Percentiles rank a stretch among this genome's conserved stretches.
phyloP scores from a whole-genome alignment of 2,329 filamentous ascomycete species.

The Decorospora gaudefroyi region DNA sequence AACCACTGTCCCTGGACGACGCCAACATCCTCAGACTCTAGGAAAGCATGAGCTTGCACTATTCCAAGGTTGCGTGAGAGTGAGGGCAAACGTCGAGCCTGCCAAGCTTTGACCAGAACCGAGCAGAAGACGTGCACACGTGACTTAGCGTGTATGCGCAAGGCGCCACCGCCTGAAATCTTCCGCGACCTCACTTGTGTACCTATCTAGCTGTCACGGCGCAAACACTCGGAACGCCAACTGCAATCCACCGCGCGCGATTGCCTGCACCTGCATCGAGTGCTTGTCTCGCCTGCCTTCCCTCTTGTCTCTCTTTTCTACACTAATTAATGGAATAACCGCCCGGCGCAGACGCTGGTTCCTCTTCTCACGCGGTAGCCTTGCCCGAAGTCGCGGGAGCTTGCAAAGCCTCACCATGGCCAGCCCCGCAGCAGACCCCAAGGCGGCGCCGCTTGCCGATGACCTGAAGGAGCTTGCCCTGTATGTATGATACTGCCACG shows the following conservation, averaged over 20 bases:
- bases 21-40: too few relatives aligned
- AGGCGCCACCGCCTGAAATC: constrained; percentile 25
- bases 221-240: constrained; percentile 19
- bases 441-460: constrained; percentile 41
- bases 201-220: constrained; percentile 16
- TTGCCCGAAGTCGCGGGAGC: constrained; percentile 24
- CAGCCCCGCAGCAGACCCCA: constrained; percentile 33
- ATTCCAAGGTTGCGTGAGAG: too few relatives aligned
- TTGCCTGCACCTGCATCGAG: constrained; percentile 9
- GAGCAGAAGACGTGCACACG: too few relatives aligned
- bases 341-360: constrained; percentile 12
- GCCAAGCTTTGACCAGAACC: too few relatives aligned
- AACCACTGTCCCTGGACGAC: too few relatives aligned
- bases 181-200: constrained; percentile 19
- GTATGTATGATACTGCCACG: constrained; percentile 19
- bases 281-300: neutral
- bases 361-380: constrained; percentile 29
- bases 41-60: too few relatives aligned
- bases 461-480: constrained; percentile 42
- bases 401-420: constrained; percentile 35
- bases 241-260: constrained; percentile 10
- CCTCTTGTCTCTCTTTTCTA: neutral
- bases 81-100: too few relatives aligned
- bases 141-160: constrained; percentile 11
- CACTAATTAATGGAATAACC: constrained; percentile 33